Percentiles rank a stretch among this genome's conserved stretches.
Evolutionary conservation across 352 stramenopile species (phyloP).

Genomic region (Pythium angustatum): DNA sequence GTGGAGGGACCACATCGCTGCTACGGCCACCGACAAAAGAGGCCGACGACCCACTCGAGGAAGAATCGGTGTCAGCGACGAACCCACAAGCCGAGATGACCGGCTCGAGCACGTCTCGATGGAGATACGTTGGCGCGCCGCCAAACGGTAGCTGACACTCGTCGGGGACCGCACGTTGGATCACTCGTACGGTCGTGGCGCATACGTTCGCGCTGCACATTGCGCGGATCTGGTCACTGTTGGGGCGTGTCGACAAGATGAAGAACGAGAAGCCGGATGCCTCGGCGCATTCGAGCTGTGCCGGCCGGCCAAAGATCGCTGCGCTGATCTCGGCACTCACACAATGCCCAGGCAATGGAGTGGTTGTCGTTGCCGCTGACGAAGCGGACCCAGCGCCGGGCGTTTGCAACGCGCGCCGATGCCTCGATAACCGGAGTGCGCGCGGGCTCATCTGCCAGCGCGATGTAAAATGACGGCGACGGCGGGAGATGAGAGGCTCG

Average conservation of each 20-base stretch:
- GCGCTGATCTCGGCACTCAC: neutral
- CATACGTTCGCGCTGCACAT: neutral
- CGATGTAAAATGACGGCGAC: neutral
- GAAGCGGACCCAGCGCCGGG: no score
- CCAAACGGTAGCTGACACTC: constrained; percentile 12
- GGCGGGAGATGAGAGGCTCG: no score
- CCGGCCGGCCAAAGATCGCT: neutral
- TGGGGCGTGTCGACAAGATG: neutral
- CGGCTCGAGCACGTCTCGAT: constrained; percentile 1
- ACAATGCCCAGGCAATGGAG: neutral
- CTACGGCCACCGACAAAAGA: neutral
- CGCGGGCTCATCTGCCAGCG: neutral
- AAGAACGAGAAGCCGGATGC: constrained; percentile 10
- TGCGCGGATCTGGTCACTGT: neutral
- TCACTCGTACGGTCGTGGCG: neutral
- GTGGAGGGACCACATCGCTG: neutral
- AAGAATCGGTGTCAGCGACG: neutral
- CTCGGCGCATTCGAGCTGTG: neutral
- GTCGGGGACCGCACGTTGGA: neutral
- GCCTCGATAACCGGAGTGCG: neutral
- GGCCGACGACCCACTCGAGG: neutral
- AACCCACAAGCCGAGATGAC: neutral
- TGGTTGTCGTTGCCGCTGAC: neutral
- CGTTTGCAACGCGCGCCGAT: neutral
- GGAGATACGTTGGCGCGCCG: neutral